Percentiles rank a stretch among this genome's conserved stretches.
These are phyloP conservation scores for Eucalyptus tenuipes DNA, from an alignment of 345 rosid genomes.

Conservation along the genomic window DNA sequence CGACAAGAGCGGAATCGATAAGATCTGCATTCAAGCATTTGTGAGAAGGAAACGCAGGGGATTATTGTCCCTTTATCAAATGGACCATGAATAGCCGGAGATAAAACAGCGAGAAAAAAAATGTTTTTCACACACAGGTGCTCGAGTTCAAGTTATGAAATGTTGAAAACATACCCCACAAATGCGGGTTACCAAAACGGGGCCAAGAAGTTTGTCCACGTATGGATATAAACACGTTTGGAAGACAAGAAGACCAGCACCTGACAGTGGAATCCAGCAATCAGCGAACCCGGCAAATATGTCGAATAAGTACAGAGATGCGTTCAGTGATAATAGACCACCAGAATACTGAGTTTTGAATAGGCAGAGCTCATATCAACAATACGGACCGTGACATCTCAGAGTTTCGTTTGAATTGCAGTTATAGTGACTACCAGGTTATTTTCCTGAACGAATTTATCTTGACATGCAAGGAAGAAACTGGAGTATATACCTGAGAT, in stretches of 20 bases:
- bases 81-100: neutral
- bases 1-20: slow-evolving; percentile 43
- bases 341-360: neutral
- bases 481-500: slow-evolving; percentile 38
- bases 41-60: neutral
- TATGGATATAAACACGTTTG: slow-evolving; percentile 56
- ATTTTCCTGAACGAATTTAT: neutral
- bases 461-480: neutral
- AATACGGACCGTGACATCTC: neutral
- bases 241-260: slow-evolving; percentile 68
- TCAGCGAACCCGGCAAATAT: neutral
- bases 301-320: neutral
- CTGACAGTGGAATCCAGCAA: slow-evolving; percentile 8
- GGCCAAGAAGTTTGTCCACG: slow-evolving; percentile 59
- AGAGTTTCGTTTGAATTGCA: neutral
- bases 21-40: slow-evolving; percentile 17
- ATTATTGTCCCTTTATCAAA: neutral
- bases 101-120: neutral
- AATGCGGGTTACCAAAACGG: slow-evolving; percentile 35
- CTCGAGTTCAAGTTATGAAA: neutral
- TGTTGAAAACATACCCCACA: slow-evolving; percentile 42
- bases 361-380: neutral
- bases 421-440: neutral
- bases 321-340: neutral
- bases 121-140: neutral